A percentile compares a stretch with the other conserved stretches of the same genome.
Conservation (phyloP, 306 rosid species). For the Castanea sativa region DNA sequence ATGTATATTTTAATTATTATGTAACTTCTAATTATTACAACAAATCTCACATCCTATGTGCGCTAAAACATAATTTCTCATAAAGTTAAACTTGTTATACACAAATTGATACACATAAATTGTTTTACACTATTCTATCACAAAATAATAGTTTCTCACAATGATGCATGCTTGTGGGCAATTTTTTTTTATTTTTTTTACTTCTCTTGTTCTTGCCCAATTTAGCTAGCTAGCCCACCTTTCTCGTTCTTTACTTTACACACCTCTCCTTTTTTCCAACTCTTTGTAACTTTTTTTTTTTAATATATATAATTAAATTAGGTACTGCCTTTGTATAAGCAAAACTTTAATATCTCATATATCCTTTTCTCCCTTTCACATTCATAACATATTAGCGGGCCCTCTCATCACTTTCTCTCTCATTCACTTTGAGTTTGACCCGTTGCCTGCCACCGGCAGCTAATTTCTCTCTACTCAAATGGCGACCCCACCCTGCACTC, state of each 20-base stretch:
- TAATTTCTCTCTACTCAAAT: slow-evolving; percentile 49
- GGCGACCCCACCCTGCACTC: slow-evolving; percentile 61
- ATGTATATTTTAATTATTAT: too few relatives aligned
- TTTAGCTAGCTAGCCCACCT: neutral
- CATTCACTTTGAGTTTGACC: slow-evolving; percentile 92
- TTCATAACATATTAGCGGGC: slow-evolving; percentile 31
- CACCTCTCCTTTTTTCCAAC: neutral
- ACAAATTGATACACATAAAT: too few relatives aligned
- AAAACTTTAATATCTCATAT: slow-evolving; percentile 4
- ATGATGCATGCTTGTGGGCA: too few relatives aligned
- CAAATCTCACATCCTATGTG: too few relatives aligned
- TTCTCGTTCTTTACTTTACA: neutral
- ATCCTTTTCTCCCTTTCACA: slow-evolving; percentile 53
- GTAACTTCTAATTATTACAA: too few relatives aligned
- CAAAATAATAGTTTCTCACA: too few relatives aligned
- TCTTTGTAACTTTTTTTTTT: neutral
- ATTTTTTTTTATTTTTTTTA: too few relatives aligned
- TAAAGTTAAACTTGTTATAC: too few relatives aligned
- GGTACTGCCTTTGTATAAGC: slow-evolving; percentile 8
- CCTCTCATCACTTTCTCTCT: slow-evolving; percentile 34
- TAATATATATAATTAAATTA: neutral
- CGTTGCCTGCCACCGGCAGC: slow-evolving; percentile 74
- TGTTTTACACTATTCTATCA: too few relatives aligned
- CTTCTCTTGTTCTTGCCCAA: too few relatives aligned
- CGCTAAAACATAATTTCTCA: too few relatives aligned